Evolutionary conservation across 2,329 filamentous ascomycete species (phyloP).

Genomic region (Talaromyces sp.): DNA sequence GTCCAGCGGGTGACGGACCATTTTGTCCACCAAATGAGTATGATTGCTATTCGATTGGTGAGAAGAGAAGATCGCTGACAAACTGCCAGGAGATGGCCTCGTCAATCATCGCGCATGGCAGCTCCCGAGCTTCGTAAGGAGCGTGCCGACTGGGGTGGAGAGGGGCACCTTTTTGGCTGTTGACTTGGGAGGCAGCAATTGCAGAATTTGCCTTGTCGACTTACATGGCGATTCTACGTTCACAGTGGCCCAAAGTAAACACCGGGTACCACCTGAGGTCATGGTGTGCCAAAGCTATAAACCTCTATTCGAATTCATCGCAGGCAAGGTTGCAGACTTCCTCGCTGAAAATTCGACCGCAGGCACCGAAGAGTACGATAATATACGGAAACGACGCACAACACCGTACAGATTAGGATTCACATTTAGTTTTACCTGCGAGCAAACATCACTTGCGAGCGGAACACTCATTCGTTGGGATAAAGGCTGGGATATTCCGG

Average conservation of each 20-base stretch:
- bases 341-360: conserved; percentile 8
- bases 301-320: conserved; percentile 23
- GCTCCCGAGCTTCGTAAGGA: conserved; percentile 21
- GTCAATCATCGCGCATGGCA: conserved; percentile 21
- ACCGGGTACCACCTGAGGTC: conserved; percentile 18
- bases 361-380: background rate
- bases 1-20: conserved; percentile 16
- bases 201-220: conserved; percentile 22
- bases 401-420: conserved; percentile 20
- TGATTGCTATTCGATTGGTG: background rate
- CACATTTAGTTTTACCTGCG: conserved; percentile 24
- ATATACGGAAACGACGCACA: background rate
- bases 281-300: conserved; percentile 21
- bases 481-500: conserved; percentile 25
- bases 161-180: conserved; percentile 22
- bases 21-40: conserved; percentile 19
- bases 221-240: conserved; percentile 23
- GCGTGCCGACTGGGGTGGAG: conserved; percentile 21
- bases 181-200: conserved; percentile 24
- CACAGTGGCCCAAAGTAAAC: conserved; percentile 19
- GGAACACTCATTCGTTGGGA: conserved; percentile 23
- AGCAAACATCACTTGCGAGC: conserved; percentile 21
- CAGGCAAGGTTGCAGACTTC: conserved; percentile 18
- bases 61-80: background rate
- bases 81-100: conserved; percentile 19